Conservation (phyloP, 2,329 filamentous ascomycete species). For the Aspergillus ustus region DNA sequence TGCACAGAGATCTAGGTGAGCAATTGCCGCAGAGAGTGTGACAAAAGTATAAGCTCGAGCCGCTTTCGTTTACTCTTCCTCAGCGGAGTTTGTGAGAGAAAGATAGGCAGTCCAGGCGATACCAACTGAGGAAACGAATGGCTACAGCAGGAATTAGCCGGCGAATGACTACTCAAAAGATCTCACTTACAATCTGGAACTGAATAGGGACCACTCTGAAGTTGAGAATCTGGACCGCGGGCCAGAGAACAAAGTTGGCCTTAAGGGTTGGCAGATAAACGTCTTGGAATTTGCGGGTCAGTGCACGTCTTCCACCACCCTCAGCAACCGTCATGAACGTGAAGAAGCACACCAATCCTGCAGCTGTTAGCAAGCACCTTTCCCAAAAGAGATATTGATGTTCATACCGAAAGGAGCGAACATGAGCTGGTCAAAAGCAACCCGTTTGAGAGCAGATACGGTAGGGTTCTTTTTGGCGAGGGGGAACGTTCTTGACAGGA, state of each 20-base stretch:
- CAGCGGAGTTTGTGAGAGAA: slow-evolving; percentile 85
- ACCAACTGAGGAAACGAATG: slow-evolving; percentile 92
- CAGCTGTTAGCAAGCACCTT: background rate
- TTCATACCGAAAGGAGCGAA: slow-evolving; percentile 82
- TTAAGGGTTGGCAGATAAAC: slow-evolving; percentile 94
- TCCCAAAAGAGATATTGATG: background rate
- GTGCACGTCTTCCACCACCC: slow-evolving; percentile 80
- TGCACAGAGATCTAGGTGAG: background rate
- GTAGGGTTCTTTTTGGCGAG: slow-evolving; percentile 77
- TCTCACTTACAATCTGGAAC: slow-evolving; percentile 82
- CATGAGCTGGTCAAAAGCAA: slow-evolving; percentile 88
- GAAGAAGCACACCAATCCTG: slow-evolving; percentile 84
- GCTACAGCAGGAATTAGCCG: slow-evolving; percentile 56
- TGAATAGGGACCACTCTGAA: slow-evolving; percentile 94
- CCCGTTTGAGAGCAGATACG: slow-evolving; percentile 81
- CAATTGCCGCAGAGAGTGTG: background rate
- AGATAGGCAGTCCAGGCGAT: slow-evolving; percentile 98
- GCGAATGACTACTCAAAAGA: background rate
- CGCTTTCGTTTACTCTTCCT: slow-evolving; percentile 59
- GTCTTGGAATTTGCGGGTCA: slow-evolving; percentile 84
- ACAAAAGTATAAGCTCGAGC: background rate
- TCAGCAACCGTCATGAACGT: slow-evolving; percentile 96
- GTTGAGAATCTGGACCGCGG: slow-evolving; percentile 93
- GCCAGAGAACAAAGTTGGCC: slow-evolving; percentile 95
- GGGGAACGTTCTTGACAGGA: slow-evolving; percentile 81